Percentiles rank a stretch among this genome's conserved stretches.
Evolutionary conservation across 495 filamentous ascomycete genomes (phyloP).

Genomic region (Apodospora peruviana): DNA sequence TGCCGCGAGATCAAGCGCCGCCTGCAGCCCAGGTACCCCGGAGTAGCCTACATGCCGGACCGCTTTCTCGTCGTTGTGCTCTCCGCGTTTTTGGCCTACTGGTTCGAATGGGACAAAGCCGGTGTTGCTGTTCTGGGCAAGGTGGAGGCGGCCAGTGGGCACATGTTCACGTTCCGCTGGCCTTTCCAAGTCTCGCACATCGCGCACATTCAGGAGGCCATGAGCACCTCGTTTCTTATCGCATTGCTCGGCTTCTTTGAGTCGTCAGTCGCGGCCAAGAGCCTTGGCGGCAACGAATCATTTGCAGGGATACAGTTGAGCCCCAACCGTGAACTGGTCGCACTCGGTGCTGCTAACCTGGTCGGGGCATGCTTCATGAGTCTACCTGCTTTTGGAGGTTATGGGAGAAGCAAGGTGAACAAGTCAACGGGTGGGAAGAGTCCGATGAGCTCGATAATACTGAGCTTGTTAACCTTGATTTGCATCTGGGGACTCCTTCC

Average conservation of each 20-base stretch:
- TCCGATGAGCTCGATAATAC: conserved; percentile 82
- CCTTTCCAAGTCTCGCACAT: conserved; percentile 73
- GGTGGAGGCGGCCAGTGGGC: conserved; percentile 61
- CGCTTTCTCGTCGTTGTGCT: conserved; percentile 86
- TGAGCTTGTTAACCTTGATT: conserved; percentile 75
- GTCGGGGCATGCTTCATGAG: conserved; percentile 87
- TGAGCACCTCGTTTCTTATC: conserved; percentile 90
- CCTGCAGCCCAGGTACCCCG: conserved; percentile 74
- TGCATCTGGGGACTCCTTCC: conserved; percentile 78
- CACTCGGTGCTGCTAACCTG: conserved; percentile 84
- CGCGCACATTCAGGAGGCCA: conserved; percentile 75
- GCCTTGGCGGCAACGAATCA: conserved; percentile 58
- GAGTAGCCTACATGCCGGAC: conserved; percentile 86
- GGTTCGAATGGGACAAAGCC: conserved; percentile 70
- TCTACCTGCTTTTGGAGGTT: conserved; percentile 91
- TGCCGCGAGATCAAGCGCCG: conserved; percentile 73
- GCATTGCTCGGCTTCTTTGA: conserved; percentile 97
- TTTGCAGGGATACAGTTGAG: conserved; percentile 74
- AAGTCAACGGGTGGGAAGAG: conserved; percentile 84
- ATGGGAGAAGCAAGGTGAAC: conserved; percentile 94
- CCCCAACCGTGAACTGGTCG: conserved; percentile 90
- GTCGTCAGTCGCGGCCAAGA: conserved; percentile 95
- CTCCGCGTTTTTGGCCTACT: conserved; percentile 73
- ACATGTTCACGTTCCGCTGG: conserved; percentile 74
- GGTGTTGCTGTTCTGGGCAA: conserved; percentile 82